These are phyloP conservation scores for Phytophthora hybrid DNA, from an alignment of 352 stramenopile species.

Conservation along the genomic window DNA sequence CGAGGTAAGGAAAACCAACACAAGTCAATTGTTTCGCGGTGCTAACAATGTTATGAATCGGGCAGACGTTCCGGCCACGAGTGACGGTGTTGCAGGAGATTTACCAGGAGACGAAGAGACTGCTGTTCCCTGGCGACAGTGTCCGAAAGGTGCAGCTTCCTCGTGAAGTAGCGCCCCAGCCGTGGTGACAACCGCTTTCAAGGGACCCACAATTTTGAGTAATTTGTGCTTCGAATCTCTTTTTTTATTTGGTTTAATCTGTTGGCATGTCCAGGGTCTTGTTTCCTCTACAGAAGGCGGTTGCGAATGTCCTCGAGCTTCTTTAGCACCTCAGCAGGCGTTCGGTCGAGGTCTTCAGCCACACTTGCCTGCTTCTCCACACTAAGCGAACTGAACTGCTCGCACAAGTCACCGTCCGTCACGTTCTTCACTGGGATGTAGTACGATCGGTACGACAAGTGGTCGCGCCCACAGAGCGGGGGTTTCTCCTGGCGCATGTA, in stretches of 20 bases:
- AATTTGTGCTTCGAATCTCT: conserved; percentile 15
- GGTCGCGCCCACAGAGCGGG: conserved; percentile 96
- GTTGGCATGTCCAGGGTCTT: conserved; percentile 1
- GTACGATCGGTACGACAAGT: conserved; percentile 97
- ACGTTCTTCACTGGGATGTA: conserved; percentile 99
- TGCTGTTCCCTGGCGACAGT: conserved; percentile 63
- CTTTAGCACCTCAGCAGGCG: conserved; percentile 97
- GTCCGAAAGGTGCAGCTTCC: conserved; percentile 61
- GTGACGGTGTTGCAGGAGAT: conserved; percentile 78
- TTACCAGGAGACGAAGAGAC: conserved; percentile 58
- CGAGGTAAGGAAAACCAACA: conserved; percentile 51
- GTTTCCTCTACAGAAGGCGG: conserved; percentile 89
- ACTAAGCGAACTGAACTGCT: conserved; percentile 94
- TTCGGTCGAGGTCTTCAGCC: conserved; percentile 95
- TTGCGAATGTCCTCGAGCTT: conserved; percentile 99
- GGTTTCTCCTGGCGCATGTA: conserved; percentile 92
- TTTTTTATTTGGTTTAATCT: conserved; percentile 16
- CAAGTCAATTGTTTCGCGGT: background rate
- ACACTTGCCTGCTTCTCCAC: conserved; percentile 96
- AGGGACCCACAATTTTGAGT: conserved; percentile 20
- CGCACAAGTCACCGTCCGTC: conserved; percentile 98
- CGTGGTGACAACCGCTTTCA: conserved; percentile 12
- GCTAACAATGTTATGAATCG: background rate
- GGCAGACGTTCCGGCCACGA: conserved; percentile 73
- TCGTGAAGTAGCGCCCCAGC: conserved; percentile 12